Conservation (phyloP, 495 filamentous ascomycete species). For the Entonaema liquescens region DNA sequence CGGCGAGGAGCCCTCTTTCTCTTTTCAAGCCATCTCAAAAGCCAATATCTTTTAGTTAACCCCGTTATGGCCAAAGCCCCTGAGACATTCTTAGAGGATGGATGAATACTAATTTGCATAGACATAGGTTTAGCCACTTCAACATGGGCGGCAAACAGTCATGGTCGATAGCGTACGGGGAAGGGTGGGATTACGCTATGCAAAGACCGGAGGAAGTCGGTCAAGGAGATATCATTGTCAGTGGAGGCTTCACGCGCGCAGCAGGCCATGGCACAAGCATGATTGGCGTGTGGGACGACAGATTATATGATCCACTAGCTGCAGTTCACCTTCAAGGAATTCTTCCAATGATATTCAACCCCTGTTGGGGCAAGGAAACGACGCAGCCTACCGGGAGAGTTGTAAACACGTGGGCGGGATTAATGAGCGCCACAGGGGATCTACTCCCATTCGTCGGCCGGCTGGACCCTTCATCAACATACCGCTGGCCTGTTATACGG, state of each 20-base stretch:
- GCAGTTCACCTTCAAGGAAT: conserved; percentile 41
- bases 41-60: background rate
- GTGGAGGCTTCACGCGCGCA: conserved; percentile 49
- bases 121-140: conserved; percentile 9
- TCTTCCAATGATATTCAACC: conserved; percentile 35
- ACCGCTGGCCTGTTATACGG: conserved; percentile 5
- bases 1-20: background rate
- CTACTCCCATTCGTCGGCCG: conserved; percentile 57
- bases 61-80: background rate
- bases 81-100: background rate
- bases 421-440: conserved; percentile 58
- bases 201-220: conserved; percentile 33
- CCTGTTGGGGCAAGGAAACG: conserved; percentile 9
- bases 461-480: conserved; percentile 46
- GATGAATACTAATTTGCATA: background rate
- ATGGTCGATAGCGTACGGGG: conserved; percentile 48
- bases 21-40: background rate
- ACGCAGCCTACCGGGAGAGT: background rate
- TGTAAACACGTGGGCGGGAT: conserved; percentile 53
- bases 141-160: conserved; percentile 20
- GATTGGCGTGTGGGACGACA: conserved; percentile 50
- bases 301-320: conserved; percentile 34
- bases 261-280: conserved; percentile 42
- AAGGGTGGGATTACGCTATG: conserved; percentile 51
- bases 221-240: conserved; percentile 47